These are phyloP conservation scores for Calonectria naviculata DNA, from an alignment of 2,329 filamentous ascomycete species.

Conservation along the genomic window DNA sequence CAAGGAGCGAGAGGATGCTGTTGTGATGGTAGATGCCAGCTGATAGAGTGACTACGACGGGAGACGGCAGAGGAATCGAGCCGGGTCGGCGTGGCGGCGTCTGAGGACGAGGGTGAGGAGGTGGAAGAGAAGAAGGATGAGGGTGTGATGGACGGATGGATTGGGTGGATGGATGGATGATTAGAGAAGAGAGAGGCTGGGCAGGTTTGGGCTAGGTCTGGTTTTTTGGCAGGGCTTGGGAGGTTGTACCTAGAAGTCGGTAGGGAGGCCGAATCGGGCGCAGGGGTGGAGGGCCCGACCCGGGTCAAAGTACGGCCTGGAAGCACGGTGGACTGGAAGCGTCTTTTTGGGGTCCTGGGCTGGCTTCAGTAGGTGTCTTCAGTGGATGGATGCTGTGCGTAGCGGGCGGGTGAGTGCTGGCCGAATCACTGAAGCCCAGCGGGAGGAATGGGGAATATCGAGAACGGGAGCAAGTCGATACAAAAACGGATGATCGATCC, in stretches of 20 bases:
- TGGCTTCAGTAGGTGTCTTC: conserved; percentile 1
- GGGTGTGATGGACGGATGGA: conserved; percentile 16
- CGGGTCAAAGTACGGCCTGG: background rate
- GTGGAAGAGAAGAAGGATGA: conserved; percentile 8
- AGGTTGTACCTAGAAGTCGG: conserved; percentile 4
- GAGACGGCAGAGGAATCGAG: conserved; percentile 1
- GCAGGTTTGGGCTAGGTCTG: conserved; percentile 16
- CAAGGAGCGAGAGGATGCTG: background rate
- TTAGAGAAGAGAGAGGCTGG: conserved; percentile 20
- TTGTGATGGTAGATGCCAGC: conserved; percentile 3
- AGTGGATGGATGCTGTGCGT: conserved; percentile 6
- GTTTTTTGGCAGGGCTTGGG: conserved; percentile 21
- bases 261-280: conserved; percentile 21
- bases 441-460: conserved; percentile 13
- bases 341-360: background rate
- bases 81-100: conserved; percentile 7
- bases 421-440: background rate
- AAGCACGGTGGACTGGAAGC: conserved; percentile 3
- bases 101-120: conserved; percentile 12
- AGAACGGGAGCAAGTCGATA: background rate
- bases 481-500: conserved; percentile 2
- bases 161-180: conserved; percentile 14
- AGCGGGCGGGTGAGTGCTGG: conserved; percentile 2
- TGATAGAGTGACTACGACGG: conserved; percentile 8
- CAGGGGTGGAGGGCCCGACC: conserved; percentile 8